Evolutionary conservation across 257 asterid species (phyloP).

Genomic region (Solanum etuberosum): DNA sequence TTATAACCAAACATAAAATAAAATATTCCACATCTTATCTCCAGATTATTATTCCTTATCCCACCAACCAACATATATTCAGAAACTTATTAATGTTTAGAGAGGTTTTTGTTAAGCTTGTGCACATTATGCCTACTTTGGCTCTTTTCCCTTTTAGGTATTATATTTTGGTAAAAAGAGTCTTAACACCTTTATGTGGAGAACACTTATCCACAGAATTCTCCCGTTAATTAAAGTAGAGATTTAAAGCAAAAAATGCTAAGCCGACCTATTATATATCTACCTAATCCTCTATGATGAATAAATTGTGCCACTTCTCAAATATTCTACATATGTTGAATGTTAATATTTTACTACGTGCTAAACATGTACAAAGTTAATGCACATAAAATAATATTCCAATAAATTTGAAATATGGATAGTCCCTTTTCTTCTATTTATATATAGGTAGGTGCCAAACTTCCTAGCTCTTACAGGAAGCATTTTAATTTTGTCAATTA

Average conservation of each 20-base stretch:
- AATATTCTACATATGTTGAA: background rate
- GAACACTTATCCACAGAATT: background rate
- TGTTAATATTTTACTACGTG: background rate
- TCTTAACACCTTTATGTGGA: background rate
- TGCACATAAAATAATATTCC: background rate
- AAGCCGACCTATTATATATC: slow-evolving; percentile 5
- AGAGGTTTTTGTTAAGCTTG: background rate
- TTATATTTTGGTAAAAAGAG: too few species aligned
- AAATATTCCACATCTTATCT: too few species aligned
- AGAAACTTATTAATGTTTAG: background rate
- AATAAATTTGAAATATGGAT: background rate
- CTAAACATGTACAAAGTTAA: background rate
- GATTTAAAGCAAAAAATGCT: slow-evolving; percentile 10
- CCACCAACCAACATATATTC: background rate
- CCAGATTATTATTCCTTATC: too few species aligned
- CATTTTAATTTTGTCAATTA: background rate
- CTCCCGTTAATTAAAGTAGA: too few species aligned
- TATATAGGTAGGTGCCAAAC: background rate
- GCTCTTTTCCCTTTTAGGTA: background rate
- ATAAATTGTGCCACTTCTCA: background rate
- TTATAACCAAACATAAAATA: too few species aligned
- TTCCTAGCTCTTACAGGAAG: background rate
- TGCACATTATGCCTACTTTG: background rate
- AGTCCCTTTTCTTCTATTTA: background rate
- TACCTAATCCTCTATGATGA: background rate